Evolutionary conservation across 2,329 filamentous ascomycete species (phyloP), one percentile per base, ranked within the genome.

Genomic region (Alternaria hordeiaustralica): DNA sequence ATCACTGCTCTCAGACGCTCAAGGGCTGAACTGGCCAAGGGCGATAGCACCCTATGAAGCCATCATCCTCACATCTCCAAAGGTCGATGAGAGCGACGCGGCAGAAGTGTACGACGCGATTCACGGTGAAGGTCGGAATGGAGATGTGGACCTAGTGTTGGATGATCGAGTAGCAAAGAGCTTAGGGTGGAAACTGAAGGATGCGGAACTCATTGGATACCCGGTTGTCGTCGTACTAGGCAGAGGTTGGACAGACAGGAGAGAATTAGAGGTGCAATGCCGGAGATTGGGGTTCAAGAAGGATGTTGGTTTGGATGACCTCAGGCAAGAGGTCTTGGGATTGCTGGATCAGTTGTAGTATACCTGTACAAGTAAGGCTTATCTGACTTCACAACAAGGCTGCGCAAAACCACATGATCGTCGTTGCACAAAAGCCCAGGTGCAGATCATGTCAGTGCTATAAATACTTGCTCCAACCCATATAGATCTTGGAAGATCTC

Each of bases 131-230:
- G 51, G 8, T 8, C 43, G 23, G 21, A 5, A 49, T 36, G 45
- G 13, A 13, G 12, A 47, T 20, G 23, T 73, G 10, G 78, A 79
- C 69, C 56, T 70, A 1, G 70, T 78, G 26, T 61, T 83, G 45
- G 81, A 84, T 65, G 82, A 83, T 72, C 68, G 82, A 20, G 76
- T 83, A 11, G 79, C 82, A 26, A 86, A 88, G 69, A 83, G 86
- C 2, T 84, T 97, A 64, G 87, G 88, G 4, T 97, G 93, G 92
- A 98, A 97, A 79, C 83, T 98, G 75, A 89, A 88, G 41, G 96
- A 99, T 81, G 96, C 95, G 1, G 94, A 98, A 78, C 78, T 96
- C 61, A 88, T 95, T 58, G 96, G 96, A 4, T 97, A 96, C 77
- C 95, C 95, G 0, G 84, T 98, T 12, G 85, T 95, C 9, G 84